Percentiles rank a stretch among this genome's conserved stretches.
Conservation (phyloP, 129 eudicot genomes). For the Glebionis coronaria region DNA sequence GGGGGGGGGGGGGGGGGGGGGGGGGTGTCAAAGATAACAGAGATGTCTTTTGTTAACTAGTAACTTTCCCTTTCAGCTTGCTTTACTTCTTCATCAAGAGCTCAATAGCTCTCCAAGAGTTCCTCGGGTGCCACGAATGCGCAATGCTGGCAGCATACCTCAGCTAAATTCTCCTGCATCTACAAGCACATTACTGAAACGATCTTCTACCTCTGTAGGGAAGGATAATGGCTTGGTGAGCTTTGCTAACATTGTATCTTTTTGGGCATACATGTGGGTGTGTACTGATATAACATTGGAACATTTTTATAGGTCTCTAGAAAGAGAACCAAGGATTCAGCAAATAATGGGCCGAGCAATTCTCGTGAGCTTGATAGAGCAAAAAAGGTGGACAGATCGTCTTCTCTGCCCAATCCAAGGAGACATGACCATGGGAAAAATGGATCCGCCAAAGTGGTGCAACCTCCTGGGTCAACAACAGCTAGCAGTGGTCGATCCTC, state of each 20-base stretch:
- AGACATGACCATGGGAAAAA: constrained; percentile 43
- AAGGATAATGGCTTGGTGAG: constrained; percentile 62
- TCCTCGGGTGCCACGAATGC: constrained; percentile 95
- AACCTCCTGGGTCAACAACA: constrained; percentile 37
- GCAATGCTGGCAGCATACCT: constrained; percentile 90
- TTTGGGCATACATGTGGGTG: neutral
- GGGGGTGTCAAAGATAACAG: too few relatives aligned
- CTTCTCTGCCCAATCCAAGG: constrained; percentile 41
- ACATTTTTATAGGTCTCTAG: constrained; percentile 28
- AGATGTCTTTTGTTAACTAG: constrained; percentile 7
- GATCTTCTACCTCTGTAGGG: constrained; percentile 57
- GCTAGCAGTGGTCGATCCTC: constrained; percentile 55
- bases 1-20: too few relatives aligned
- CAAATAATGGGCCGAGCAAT: constrained; percentile 48
- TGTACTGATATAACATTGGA: constrained; percentile 1
- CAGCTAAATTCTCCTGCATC: constrained; percentile 64
- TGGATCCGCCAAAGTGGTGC: constrained; percentile 41
- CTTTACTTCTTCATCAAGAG: constrained; percentile 90
- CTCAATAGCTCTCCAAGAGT: constrained; percentile 95
- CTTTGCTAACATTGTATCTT: neutral
- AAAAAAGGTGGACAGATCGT: constrained; percentile 44
- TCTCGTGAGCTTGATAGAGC: constrained; percentile 50
- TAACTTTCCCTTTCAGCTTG: constrained; percentile 61
- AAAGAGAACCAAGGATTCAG: constrained; percentile 59
- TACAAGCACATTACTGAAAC: constrained; percentile 60